A percentile compares a stretch with the other conserved stretches of the same genome.
Conservation (phyloP, 2,329 filamentous ascomycete genomes). For the Coleophoma eucalyptorum region DNA sequence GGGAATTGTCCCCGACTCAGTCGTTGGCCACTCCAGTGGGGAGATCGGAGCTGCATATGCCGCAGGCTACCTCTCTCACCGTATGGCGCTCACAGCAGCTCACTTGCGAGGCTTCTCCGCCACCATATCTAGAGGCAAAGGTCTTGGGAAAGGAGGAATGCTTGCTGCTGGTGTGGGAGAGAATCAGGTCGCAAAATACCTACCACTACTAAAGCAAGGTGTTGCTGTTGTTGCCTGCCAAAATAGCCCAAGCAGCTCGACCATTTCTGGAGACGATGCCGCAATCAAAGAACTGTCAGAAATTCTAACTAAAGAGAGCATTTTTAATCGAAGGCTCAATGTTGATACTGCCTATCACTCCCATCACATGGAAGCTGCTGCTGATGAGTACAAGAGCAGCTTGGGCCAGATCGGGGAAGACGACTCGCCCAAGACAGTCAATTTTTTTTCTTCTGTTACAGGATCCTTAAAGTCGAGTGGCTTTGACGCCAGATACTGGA, state of each 20-base stretch:
- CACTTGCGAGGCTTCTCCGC: conserved; percentile 28
- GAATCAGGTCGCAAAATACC: conserved; percentile 16
- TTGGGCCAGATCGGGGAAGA: not conserved
- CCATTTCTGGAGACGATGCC: conserved; percentile 28
- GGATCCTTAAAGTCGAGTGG: conserved; percentile 7
- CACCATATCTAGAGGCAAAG: conserved; percentile 6
- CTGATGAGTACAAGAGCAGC: not conserved
- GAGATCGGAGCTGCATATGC: conserved; percentile 42
- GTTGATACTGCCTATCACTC: conserved; percentile 38
- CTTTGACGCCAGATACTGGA: conserved; percentile 33
- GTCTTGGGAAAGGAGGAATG: conserved; percentile 46
- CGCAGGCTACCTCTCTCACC: conserved; percentile 23
- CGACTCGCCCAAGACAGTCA: conserved; percentile 1
- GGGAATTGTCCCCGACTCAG: conserved; percentile 30
- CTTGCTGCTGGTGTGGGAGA: conserved; percentile 40
- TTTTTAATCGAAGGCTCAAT: conserved; percentile 28
- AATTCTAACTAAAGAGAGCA: conserved; percentile 22
- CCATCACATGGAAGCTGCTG: conserved; percentile 29
- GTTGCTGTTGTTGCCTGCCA: conserved; percentile 12
- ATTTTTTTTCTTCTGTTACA: conserved; percentile 4
- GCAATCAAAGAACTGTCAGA: conserved; percentile 8
- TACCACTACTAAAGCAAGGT: not conserved
- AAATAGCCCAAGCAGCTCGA: conserved; percentile 23
- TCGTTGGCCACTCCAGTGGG: conserved; percentile 40
- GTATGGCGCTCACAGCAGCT: conserved; percentile 34